Conservation (phyloP, 306 rosid genomes). For the Begonia masoniana region DNA sequence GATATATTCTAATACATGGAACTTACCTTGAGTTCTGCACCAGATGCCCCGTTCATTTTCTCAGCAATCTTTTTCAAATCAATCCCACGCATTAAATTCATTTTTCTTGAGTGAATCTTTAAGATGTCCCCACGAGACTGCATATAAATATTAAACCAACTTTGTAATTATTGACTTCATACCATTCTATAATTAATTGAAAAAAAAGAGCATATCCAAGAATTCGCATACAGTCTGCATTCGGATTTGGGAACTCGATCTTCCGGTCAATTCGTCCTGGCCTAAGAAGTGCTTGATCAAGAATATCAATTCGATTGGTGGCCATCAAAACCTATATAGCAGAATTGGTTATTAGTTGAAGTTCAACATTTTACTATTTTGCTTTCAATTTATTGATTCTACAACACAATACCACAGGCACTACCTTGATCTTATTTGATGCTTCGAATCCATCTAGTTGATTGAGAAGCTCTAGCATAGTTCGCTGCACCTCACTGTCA, state of each 20-base stretch:
- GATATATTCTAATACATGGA: too few relatives aligned
- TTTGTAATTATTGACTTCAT: too few relatives aligned
- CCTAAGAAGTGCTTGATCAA: slow-evolving; percentile 90
- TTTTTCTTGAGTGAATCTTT: slow-evolving; percentile 92
- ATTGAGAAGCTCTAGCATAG: slow-evolving; percentile 94
- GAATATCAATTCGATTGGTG: slow-evolving; percentile 85
- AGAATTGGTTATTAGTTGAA: slow-evolving; percentile 1
- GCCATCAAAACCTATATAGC: slow-evolving; percentile 77
- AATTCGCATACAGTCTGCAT: slow-evolving; percentile 42
- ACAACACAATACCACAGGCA: background rate
- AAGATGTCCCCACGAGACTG: slow-evolving; percentile 82
- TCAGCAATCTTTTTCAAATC: slow-evolving; percentile 90
- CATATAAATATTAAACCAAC: background rate
- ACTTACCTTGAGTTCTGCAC: slow-evolving; percentile 85
- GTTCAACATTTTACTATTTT: background rate
- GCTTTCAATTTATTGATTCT: background rate
- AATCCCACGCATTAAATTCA: slow-evolving; percentile 94
- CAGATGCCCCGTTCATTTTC: slow-evolving; percentile 95
- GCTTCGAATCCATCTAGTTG: slow-evolving; percentile 96
- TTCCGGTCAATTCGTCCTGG: slow-evolving; percentile 89
- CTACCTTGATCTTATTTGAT: slow-evolving; percentile 81
- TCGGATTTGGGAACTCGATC: slow-evolving; percentile 90
- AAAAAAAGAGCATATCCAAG: background rate
- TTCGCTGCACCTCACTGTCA: slow-evolving; percentile 90
- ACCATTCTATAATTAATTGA: background rate